A percentile compares a stretch with the other conserved stretches of the same genome.
Evolutionary conservation across 768 basidiomycete genomes (phyloP).

Genomic region (Rickenella mellea): DNA sequence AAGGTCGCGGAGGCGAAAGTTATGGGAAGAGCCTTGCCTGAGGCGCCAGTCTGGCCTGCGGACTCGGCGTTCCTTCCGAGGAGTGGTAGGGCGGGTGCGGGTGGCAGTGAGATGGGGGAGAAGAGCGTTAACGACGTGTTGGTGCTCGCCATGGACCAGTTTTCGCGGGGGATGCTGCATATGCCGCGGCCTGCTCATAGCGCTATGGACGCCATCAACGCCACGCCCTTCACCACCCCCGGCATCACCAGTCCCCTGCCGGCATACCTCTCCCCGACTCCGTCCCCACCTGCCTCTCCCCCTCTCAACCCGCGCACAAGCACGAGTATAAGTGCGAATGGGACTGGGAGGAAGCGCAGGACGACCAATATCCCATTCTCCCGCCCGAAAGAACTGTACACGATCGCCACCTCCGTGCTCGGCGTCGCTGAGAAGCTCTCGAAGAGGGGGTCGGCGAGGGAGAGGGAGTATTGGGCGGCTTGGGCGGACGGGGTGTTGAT

Average conservation of each 20-base stretch:
- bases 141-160: constrained; percentile 58
- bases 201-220: background rate
- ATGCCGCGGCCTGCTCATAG: constrained; percentile 44
- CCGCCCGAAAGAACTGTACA: constrained; percentile 49
- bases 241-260: background rate
- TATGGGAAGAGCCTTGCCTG: constrained; percentile 9
- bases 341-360: too few relatives aligned
- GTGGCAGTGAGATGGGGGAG: constrained; percentile 30
- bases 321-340: too few relatives aligned
- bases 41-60: constrained; percentile 40
- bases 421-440: constrained; percentile 49
- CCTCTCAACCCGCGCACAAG: too few relatives aligned
- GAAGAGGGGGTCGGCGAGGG: constrained; percentile 22
- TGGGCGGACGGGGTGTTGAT: constrained; percentile 55
- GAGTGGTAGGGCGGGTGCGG: constrained; percentile 25
- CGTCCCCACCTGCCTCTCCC: background rate
- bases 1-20: constrained; percentile 32
- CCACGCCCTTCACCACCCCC: background rate
- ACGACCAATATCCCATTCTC: constrained; percentile 37
- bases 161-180: constrained; percentile 59
- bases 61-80: constrained; percentile 43
- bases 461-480: constrained; percentile 45
- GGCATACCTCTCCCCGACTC: background rate
- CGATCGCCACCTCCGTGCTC: constrained; percentile 53
- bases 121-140: constrained; percentile 42